phyloP scores from a whole-genome alignment of 148 eudicot genomes.

The Cornus suecica region DNA sequence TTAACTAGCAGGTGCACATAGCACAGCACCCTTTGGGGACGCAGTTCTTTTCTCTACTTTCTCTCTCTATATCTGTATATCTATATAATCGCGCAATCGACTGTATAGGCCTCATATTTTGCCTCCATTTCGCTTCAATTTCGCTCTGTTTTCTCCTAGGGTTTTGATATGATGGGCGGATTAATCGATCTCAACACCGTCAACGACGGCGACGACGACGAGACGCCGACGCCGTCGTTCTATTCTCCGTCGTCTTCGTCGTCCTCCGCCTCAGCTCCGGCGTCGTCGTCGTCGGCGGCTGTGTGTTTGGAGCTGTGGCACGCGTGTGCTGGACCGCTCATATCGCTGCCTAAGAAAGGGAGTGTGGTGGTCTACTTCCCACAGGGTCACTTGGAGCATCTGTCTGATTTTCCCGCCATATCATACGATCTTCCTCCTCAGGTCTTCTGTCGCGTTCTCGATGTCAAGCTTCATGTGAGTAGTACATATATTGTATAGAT shows the following conservation, averaged over 20 bases:
- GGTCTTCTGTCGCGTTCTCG: conserved; percentile 91
- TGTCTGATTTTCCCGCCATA: conserved; percentile 39
- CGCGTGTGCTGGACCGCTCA: conserved; percentile 91
- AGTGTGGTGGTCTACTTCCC: conserved; percentile 79
- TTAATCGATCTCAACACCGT: conserved; percentile 80
- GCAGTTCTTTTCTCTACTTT: not conserved
- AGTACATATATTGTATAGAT: not conserved
- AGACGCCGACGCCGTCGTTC: conserved; percentile 23
- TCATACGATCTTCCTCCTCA: conserved; percentile 64
- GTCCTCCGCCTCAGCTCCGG: conserved; percentile 22
- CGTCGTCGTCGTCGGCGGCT: conserved; percentile 20
- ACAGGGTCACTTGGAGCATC: conserved; percentile 77
- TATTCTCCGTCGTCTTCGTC: conserved; percentile 31
- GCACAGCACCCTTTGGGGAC: not conserved
- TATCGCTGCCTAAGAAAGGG: conserved; percentile 79
- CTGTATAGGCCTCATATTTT: not conserved
- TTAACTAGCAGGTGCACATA: not conserved
- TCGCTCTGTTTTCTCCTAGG: conserved; percentile 1
- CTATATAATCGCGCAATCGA: conserved; percentile 1
- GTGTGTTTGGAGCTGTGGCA: conserved; percentile 99
- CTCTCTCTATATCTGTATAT: not conserved
- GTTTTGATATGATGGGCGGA: conserved; percentile 52
- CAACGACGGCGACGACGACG: conserved; percentile 49
- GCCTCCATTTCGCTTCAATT: not conserved
- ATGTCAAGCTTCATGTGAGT: conserved; percentile 91